These are phyloP conservation scores for Abrus precatorius DNA, from an alignment of 306 rosid species.

Conservation along the genomic window DNA sequence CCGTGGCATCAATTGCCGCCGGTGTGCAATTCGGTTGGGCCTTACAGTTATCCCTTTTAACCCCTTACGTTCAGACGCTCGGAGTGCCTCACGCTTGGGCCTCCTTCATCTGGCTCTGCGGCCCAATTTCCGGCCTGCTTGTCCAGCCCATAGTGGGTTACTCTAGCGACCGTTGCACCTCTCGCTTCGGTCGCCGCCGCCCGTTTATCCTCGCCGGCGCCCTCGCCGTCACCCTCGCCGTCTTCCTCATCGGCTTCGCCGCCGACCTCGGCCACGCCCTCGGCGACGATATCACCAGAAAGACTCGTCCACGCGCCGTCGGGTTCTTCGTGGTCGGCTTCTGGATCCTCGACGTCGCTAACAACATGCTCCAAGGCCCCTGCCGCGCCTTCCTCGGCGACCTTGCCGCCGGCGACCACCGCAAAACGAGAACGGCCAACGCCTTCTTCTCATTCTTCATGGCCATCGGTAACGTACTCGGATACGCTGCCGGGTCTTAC, in stretches of 20 bases:
- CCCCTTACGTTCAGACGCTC: constrained; percentile 77
- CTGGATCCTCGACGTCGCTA: constrained; percentile 83
- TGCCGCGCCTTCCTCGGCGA: constrained; percentile 76
- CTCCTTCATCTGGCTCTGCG: constrained; percentile 84
- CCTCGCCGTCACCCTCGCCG: constrained; percentile 49
- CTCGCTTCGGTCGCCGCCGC: constrained; percentile 81
- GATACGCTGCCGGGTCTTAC: constrained; percentile 71
- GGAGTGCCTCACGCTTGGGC: constrained; percentile 81
- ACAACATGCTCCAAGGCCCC: constrained; percentile 79
- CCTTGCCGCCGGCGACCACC: constrained; percentile 58
- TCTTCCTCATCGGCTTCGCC: constrained; percentile 77
- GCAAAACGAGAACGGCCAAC: constrained; percentile 57
- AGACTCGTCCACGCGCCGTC: constrained; percentile 48
- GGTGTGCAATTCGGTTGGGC: constrained; percentile 95
- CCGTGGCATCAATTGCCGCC: constrained; percentile 75
- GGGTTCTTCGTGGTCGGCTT: constrained; percentile 58
- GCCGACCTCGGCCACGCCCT: constrained; percentile 71
- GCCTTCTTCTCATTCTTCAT: constrained; percentile 71
- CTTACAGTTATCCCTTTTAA: constrained; percentile 70
- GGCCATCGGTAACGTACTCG: constrained; percentile 79
- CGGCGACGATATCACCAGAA: constrained; percentile 47
- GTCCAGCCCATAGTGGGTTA: constrained; percentile 85
- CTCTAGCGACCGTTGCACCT: constrained; percentile 74
- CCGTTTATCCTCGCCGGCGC: constrained; percentile 73
- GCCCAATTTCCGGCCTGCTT: constrained; percentile 77